Conservation (phyloP, 108 stramenopile genomes). For the Asterionellopsis glacialis region DNA sequence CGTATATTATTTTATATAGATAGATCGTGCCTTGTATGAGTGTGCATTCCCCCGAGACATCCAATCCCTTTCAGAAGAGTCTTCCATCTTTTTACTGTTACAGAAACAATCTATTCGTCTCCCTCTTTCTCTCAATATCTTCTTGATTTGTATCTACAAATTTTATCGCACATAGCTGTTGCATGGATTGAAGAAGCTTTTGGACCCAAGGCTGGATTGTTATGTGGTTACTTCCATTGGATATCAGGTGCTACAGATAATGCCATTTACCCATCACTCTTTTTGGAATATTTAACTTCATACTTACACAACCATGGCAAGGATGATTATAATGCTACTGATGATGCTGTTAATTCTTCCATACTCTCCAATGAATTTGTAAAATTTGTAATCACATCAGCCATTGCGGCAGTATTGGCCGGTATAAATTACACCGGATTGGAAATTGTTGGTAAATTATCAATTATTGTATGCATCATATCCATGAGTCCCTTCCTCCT, state of each 20-base stretch:
- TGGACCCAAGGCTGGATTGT: constrained; percentile 71
- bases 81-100: no score
- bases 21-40: no score
- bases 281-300: constrained; percentile 78
- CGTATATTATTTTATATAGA: no score
- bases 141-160: no score
- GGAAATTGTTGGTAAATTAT: constrained; percentile 79
- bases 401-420: constrained; percentile 55
- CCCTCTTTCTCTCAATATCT: no score
- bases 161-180: constrained; percentile 24
- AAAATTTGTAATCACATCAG: constrained; percentile 40
- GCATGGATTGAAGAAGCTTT: constrained; percentile 93
- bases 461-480: constrained; percentile 79
- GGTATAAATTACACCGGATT: constrained; percentile 85
- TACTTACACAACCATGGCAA: constrained; percentile 13
- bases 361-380: constrained; percentile 5
- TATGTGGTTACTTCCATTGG: constrained; percentile 89
- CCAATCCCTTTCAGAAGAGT: no score
- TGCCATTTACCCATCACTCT: constrained; percentile 82
- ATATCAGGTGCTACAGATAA: constrained; percentile 89
- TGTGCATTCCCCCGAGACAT: no score
- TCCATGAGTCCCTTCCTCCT: constrained; percentile 91
- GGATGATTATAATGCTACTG: background rate
- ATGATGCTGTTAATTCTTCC: background rate
- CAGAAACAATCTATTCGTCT: no score